These are phyloP conservation scores for Aspergillus pseudoglaucus DNA, from an alignment of 2,329 filamentous ascomycete species.

Conservation along the genomic window DNA sequence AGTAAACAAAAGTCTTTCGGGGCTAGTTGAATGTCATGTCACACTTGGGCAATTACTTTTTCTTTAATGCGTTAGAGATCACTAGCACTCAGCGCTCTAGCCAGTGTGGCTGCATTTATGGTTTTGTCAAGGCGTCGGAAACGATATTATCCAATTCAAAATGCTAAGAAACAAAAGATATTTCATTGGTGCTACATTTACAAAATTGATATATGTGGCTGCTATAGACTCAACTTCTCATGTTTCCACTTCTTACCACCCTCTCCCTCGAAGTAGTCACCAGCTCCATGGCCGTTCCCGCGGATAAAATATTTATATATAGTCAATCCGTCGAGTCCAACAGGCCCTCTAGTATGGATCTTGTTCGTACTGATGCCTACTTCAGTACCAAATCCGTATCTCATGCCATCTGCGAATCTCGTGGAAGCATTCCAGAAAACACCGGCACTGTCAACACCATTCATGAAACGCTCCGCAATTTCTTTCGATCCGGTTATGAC, in stretches of 20 bases:
- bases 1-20: background rate
- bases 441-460: constrained; percentile 76
- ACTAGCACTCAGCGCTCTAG: background rate
- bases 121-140: background rate
- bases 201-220: background rate
- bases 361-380: constrained; percentile 99
- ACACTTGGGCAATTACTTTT: background rate
- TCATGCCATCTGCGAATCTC: constrained; percentile 90
- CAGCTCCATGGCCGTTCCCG: constrained; percentile 75
- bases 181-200: background rate
- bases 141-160: background rate
- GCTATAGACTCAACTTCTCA: constrained; percentile 36
- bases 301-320: constrained; percentile 96
- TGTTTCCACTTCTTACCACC: constrained; percentile 54
- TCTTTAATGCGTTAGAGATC: constrained; percentile 1
- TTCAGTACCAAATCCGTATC: constrained; percentile 95
- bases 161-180: background rate
- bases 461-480: constrained; percentile 75
- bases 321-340: constrained; percentile 87
- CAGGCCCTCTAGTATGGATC: constrained; percentile 88
- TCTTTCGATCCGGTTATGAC: constrained; percentile 68
- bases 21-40: background rate
- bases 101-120: background rate
- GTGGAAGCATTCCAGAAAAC: constrained; percentile 98
- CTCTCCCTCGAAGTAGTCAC: constrained; percentile 56